Percentiles rank a stretch among this genome's conserved stretches.
phyloP scores from a whole-genome alignment of 73 alveolate species.

The Paramecium caudatum region DNA sequence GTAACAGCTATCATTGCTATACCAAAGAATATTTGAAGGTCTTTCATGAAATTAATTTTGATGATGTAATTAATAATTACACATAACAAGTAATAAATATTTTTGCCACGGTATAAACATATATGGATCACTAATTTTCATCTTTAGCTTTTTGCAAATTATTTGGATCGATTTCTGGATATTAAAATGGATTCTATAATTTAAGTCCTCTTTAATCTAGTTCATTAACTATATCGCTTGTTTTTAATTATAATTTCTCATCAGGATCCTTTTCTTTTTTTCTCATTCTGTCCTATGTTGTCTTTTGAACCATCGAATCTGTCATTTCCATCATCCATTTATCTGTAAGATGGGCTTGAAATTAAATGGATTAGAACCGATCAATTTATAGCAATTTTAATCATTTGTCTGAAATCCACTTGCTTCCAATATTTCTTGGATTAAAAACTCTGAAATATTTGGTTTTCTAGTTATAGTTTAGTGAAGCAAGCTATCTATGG shows the following conservation, averaged over 20 bases:
- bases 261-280: slow-evolving; percentile 34
- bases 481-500: slow-evolving; percentile 1
- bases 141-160: slow-evolving; percentile 7
- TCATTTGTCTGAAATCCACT: slow-evolving; percentile 47
- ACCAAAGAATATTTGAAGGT: too few relatives aligned
- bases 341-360: slow-evolving; percentile 48
- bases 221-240: slow-evolving; percentile 13
- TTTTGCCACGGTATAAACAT: too few relatives aligned
- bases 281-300: slow-evolving; percentile 18
- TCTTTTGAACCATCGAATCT: slow-evolving; percentile 32
- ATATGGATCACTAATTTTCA: too few relatives aligned
- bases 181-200: slow-evolving; percentile 5
- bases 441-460: slow-evolving; percentile 23
- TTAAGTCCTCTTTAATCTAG: slow-evolving; percentile 48
- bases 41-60: too few relatives aligned
- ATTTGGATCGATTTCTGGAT: slow-evolving; percentile 32
- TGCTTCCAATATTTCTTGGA: slow-evolving; percentile 25
- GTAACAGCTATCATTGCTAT: too few relatives aligned
- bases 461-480: slow-evolving; percentile 13
- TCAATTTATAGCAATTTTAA: slow-evolving; percentile 48
- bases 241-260: not conserved
- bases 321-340: slow-evolving; percentile 57
- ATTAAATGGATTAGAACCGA: slow-evolving; percentile 15
- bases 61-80: too few relatives aligned
- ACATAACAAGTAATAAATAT: too few relatives aligned